These are phyloP conservation scores for Yamadazyma insecticola DNA, from an alignment of 805 yeast genomes.

Conservation along the genomic window DNA sequence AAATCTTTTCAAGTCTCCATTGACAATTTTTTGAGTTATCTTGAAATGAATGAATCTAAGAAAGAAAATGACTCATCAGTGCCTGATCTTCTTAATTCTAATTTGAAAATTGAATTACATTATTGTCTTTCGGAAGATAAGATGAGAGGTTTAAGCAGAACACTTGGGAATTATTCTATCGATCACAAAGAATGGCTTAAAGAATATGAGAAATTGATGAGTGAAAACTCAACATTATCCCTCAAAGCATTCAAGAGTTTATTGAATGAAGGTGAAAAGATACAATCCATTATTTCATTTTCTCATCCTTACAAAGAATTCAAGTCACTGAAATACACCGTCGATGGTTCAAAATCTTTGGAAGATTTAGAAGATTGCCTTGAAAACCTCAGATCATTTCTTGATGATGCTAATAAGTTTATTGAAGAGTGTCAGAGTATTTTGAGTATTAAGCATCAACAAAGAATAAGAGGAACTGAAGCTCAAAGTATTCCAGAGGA, in stretches of 20 bases:
- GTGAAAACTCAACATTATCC: constrained; percentile 40
- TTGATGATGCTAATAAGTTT: constrained; percentile 47
- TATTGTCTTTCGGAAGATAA: constrained; percentile 50
- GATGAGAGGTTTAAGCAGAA: constrained; percentile 32
- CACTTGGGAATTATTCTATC: constrained; percentile 37
- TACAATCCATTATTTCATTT: constrained; percentile 18
- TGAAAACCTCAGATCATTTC: constrained; percentile 29
- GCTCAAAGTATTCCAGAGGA: constrained; percentile 4
- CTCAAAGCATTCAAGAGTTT: constrained; percentile 41
- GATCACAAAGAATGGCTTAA: constrained; percentile 50
- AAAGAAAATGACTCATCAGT: constrained; percentile 4
- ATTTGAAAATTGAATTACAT: constrained; percentile 38
- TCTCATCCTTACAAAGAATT: too few relatives aligned
- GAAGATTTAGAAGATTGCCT: constrained; percentile 1
- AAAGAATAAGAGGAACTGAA: constrained; percentile 37
- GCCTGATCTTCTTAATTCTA: constrained; percentile 1
- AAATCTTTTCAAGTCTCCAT: constrained; percentile 29
- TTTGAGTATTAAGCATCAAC: constrained; percentile 48
- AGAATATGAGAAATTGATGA: constrained; percentile 38
- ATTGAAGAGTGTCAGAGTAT: constrained; percentile 51
- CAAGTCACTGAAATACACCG: too few relatives aligned
- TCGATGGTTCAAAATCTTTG: background rate
- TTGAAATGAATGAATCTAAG: constrained; percentile 3
- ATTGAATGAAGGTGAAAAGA: constrained; percentile 53
- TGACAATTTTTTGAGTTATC: constrained; percentile 24